Conservation (phyloP, 441 rosid genomes). For the Mallotus japonicus region DNA sequence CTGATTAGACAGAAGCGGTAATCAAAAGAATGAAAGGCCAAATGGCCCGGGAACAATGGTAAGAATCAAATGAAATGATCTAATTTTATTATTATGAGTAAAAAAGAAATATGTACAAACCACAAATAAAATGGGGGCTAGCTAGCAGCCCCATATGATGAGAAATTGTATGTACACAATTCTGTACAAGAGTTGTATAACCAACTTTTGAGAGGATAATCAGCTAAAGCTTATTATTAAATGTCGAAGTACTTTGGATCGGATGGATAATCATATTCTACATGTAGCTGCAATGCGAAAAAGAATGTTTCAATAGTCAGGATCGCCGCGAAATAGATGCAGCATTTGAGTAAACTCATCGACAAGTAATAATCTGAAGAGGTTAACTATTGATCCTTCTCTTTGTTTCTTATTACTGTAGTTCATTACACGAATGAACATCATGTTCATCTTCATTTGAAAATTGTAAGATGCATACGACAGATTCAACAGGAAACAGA, state of each 20-base stretch:
- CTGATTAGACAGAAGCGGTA: no score
- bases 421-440: background rate
- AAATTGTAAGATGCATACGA: background rate
- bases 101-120: constrained; percentile 22
- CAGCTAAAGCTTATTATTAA: constrained; percentile 23
- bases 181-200: constrained; percentile 29
- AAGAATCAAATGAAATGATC: background rate
- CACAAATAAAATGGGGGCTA: constrained; percentile 2
- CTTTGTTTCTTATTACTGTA: background rate
- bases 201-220: constrained; percentile 10
- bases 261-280: constrained; percentile 53
- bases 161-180: constrained; percentile 21
- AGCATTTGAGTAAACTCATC: background rate
- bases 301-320: constrained; percentile 10
- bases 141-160: constrained; percentile 1
- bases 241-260: constrained; percentile 55
- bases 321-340: background rate
- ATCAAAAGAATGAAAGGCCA: background rate
- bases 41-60: background rate
- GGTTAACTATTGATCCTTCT: background rate
- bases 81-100: constrained; percentile 1
- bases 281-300: constrained; percentile 41
- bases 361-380: no score
- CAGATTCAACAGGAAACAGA: background rate
- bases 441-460: background rate